Evolutionary conservation across 306 rosid genomes (phyloP).

Genomic region (Crotalaria pallida): DNA sequence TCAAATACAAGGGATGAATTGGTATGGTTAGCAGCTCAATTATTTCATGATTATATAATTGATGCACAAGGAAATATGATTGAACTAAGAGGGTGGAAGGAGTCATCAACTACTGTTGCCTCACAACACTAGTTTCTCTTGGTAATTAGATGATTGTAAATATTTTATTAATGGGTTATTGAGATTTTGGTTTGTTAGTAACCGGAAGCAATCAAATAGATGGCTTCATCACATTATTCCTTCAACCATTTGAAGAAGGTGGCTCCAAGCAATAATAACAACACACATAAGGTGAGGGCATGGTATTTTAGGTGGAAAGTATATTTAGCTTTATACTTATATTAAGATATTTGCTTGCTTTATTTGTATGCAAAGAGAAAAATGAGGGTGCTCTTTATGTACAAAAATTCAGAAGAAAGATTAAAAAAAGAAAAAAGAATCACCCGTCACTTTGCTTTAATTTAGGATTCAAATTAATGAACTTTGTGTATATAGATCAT

Average conservation of each 20-base stretch:
- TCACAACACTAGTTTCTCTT: not conserved
- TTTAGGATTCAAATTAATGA: not conserved
- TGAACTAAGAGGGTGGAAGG: not conserved
- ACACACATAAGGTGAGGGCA: slow-evolving; percentile 14
- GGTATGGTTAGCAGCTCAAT: slow-evolving; percentile 42
- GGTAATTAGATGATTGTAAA: slow-evolving; percentile 7
- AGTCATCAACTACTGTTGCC: not conserved
- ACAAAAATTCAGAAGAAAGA: slow-evolving; percentile 7
- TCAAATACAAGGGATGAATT: slow-evolving; percentile 44
- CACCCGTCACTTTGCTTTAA: not conserved
- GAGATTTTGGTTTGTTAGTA: slow-evolving; percentile 25
- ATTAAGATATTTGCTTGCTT: slow-evolving; percentile 6
- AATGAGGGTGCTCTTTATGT: slow-evolving; percentile 25
- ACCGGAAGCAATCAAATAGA: not conserved
- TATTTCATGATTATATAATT: too few relatives aligned
- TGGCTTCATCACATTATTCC: slow-evolving; percentile 17
- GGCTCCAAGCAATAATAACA: not conserved
- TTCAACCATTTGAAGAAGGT: not conserved
- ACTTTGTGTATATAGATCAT: not conserved
- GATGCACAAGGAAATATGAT: not conserved
- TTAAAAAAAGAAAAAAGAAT: not conserved
- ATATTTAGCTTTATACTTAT: not conserved
- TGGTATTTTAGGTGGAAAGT: slow-evolving; percentile 4
- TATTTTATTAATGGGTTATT: slow-evolving; percentile 15
- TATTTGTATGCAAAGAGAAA: slow-evolving; percentile 23